Base-by-base conservation (phyloP, 495 filamentous ascomycete genomes). In the Geopyxis carbonaria region DNA sequence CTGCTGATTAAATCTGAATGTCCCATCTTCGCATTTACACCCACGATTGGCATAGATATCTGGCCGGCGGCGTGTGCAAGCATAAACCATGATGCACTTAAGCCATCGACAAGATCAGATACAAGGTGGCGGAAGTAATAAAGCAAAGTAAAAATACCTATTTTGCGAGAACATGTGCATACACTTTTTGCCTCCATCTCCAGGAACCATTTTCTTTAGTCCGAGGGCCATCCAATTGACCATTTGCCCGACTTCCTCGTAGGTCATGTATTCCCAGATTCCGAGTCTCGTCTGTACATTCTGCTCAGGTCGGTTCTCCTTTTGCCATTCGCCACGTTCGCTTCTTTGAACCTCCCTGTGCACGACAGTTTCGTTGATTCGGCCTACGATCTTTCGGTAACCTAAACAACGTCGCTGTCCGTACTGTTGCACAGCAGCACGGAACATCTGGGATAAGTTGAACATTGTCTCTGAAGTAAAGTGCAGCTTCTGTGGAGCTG, bases 251-350 rank as follows among this genome's bases (percentile, higher is more conserved):
- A 45, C 46, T 16, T 51, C 37, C 8, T 40, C 29, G n/a, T 49
- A 51, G 10, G 46, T 51, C 13, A 29, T 31, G n/a, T 45, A 51
- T 18, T 49, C 22, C 48, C 48, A 51, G 8, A 49, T 34, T 2
- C 46, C 42, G 9, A 49, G 11, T 5, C 38, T 30, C 22, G 32
- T 40, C n/a, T n/a, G n/a, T n/a, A n/a, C n/a, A n/a, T n/a, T n/a
- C n/a, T n/a, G n/a, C n/a, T n/a, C n/a, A n/a, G n/a, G n/a, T n/a
- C n/a, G n/a, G n/a, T n/a, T n/a, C n/a, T n/a, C n/a, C n/a, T n/a
- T n/a, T n/a, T n/a, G n/a, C n/a, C n/a, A n/a, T 10, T 34, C 31
- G 15, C 36, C 31, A 2, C 8, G 14, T 2, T 39, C 23, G 4
- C 22, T 31, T n/a, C n/a, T n/a, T n/a, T n/a, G n/a, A 14, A 34